Evolutionary conservation across 2,329 filamentous ascomycete species (phyloP).

Genomic region (Penicillium sp.): DNA sequence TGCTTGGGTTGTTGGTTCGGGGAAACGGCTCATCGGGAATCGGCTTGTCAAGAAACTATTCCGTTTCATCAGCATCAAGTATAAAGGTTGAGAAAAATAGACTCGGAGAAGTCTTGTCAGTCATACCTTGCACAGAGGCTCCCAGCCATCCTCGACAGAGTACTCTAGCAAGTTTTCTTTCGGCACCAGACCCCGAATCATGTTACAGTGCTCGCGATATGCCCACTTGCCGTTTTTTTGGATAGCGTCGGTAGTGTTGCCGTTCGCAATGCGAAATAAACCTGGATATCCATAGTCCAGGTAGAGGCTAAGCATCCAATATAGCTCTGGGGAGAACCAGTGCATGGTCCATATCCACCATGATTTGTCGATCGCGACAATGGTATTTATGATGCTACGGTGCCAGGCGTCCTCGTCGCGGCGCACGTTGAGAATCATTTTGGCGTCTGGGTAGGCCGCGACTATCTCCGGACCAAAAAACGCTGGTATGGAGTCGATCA

Average conservation of each 20-base stretch:
- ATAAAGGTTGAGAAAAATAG: background rate
- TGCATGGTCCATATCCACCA: constrained; percentile 12
- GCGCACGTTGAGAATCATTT: constrained; percentile 3
- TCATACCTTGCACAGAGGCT: constrained; percentile 25
- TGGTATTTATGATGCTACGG: constrained; percentile 34
- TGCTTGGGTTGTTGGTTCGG: background rate
- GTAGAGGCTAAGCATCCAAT: constrained; percentile 16
- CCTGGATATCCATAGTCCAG: constrained; percentile 10
- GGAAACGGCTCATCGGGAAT: constrained; percentile 6
- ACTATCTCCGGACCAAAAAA: constrained; percentile 3
- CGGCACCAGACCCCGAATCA: constrained; percentile 28
- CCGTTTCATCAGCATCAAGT: background rate
- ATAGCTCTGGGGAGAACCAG: constrained; percentile 12
- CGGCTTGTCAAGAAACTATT: constrained; percentile 4
- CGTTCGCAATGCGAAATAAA: constrained; percentile 6
- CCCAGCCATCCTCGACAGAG: constrained; percentile 34
- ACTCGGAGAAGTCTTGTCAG: background rate
- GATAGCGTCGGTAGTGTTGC: background rate
- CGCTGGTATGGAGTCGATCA: background rate
- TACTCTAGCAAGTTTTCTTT: constrained; percentile 29
- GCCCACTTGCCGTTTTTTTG: constrained; percentile 22
- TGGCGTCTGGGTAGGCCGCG: constrained; percentile 4
- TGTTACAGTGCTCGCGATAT: constrained; percentile 29
- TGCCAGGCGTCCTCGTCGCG: background rate
- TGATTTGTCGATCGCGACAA: constrained; percentile 10